phyloP scores from a whole-genome alignment of 2,329 filamentous ascomycete genomes.

The Clarireedia homoeocarpa region DNA sequence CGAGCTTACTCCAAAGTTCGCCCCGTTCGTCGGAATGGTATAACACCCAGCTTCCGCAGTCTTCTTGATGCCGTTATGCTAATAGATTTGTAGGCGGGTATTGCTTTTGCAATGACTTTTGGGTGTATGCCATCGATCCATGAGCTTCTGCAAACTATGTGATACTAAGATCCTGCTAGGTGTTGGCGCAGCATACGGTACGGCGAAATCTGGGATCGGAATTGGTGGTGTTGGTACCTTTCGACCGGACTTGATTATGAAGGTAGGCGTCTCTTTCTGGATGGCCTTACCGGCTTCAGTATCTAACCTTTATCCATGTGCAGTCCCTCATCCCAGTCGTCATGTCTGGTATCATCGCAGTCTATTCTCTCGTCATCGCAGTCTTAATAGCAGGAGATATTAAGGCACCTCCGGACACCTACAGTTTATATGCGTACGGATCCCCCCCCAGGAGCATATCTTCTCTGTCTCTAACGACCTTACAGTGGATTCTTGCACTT shows the following conservation, averaged over 20 bases:
- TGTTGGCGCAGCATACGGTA: constrained; percentile 75
- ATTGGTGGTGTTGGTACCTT: constrained; percentile 82
- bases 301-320: constrained; percentile 1
- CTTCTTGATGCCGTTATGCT: constrained; percentile 14
- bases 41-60: constrained; percentile 30
- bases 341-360: constrained; percentile 99
- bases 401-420: constrained; percentile 58
- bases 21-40: constrained; percentile 85
- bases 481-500: constrained; percentile 85
- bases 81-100: constrained; percentile 53
- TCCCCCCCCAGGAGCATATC: neutral
- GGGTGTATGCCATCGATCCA: constrained; percentile 51
- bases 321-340: constrained; percentile 77
- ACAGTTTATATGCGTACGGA: constrained; percentile 74
- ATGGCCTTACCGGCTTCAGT: neutral
- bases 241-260: constrained; percentile 84
- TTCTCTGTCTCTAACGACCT: constrained; percentile 9
- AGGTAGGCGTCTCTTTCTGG: constrained; percentile 46
- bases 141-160: neutral
- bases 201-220: constrained; percentile 80
- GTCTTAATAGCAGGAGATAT: constrained; percentile 93
- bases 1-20: constrained; percentile 67
- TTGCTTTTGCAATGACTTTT: constrained; percentile 76
- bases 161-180: constrained; percentile 15
- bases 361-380: constrained; percentile 94